Conservation (phyloP, 257 asterid species). For the Salvia hispanica region DNA sequence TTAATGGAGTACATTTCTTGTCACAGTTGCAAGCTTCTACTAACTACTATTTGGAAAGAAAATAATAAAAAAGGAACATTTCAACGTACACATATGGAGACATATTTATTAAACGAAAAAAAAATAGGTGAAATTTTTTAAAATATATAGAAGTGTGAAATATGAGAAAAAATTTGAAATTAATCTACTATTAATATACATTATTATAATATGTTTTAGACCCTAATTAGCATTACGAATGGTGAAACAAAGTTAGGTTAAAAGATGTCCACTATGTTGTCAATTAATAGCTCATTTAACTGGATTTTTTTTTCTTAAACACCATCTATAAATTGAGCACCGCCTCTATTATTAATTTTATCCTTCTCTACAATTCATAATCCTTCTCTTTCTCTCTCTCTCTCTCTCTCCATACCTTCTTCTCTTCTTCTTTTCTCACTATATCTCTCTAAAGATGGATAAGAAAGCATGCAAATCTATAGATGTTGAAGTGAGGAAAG, state of each 20-base stretch:
- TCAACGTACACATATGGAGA: no score
- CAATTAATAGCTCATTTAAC: conserved; percentile 42
- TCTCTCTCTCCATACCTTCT: conserved; percentile 8
- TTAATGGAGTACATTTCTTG: no score
- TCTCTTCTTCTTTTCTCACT: background rate
- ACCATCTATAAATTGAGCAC: conserved; percentile 69
- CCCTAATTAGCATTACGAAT: conserved; percentile 29
- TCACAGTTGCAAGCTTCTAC: no score
- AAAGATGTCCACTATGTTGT: conserved; percentile 40
- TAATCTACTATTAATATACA: no score
- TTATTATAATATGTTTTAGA: conserved; percentile 4
- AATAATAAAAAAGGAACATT: no score
- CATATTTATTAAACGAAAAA: no score
- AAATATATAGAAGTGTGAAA: no score
- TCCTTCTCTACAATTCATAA: conserved; percentile 34
- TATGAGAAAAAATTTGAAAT: no score
- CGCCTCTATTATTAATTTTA: conserved; percentile 45
- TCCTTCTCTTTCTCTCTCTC: conserved; percentile 2
- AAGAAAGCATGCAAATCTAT: conserved; percentile 71
- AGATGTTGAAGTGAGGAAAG: conserved; percentile 93
- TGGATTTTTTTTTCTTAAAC: conserved; percentile 26
- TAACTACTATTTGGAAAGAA: no score
- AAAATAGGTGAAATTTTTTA: no score
- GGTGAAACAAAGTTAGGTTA: conserved; percentile 58
- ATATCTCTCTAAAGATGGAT: conserved; percentile 51